Conservation (phyloP, 257 asterid genomes). For the Lycium barbarum region DNA sequence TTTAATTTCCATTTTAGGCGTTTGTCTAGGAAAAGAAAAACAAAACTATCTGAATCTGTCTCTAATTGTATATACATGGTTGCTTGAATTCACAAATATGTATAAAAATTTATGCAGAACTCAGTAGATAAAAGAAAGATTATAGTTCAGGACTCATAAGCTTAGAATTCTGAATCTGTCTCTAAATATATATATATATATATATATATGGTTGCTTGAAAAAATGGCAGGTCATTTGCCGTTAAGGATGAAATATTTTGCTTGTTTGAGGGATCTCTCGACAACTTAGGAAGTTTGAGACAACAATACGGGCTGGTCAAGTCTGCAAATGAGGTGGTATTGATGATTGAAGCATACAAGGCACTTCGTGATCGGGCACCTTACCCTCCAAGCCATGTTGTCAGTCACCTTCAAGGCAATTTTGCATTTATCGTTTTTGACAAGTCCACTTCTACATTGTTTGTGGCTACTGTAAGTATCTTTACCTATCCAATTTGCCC, state of each 20-base stretch:
- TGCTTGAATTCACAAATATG: too few species aligned
- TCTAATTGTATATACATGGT: too few species aligned
- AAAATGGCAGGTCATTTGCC: conserved; percentile 70
- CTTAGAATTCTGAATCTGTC: background rate
- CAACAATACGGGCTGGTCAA: conserved; percentile 88
- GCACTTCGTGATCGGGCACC: conserved; percentile 97
- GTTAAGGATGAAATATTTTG: conserved; percentile 93
- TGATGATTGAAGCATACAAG: conserved; percentile 93
- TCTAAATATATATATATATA: too few species aligned
- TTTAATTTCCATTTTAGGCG: too few species aligned
- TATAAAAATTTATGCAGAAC: too few species aligned
- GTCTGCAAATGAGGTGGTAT: conserved; percentile 86
- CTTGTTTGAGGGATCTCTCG: conserved; percentile 86
- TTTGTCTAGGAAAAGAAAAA: too few species aligned
- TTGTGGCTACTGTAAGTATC: conserved; percentile 83
- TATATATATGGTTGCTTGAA: background rate
- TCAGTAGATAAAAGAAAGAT: too few species aligned
- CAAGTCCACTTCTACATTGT: conserved; percentile 84
- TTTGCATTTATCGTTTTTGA: conserved; percentile 83
- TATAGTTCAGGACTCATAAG: too few species aligned
- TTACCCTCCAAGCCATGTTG: conserved; percentile 92
- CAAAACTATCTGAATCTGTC: too few species aligned
- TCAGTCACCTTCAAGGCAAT: conserved; percentile 90
- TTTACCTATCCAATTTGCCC: background rate
- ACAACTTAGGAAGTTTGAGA: conserved; percentile 90